Evolutionary conservation across 805 yeast genomes (phyloP).

Genomic region (Cyberlindnera japonica): DNA sequence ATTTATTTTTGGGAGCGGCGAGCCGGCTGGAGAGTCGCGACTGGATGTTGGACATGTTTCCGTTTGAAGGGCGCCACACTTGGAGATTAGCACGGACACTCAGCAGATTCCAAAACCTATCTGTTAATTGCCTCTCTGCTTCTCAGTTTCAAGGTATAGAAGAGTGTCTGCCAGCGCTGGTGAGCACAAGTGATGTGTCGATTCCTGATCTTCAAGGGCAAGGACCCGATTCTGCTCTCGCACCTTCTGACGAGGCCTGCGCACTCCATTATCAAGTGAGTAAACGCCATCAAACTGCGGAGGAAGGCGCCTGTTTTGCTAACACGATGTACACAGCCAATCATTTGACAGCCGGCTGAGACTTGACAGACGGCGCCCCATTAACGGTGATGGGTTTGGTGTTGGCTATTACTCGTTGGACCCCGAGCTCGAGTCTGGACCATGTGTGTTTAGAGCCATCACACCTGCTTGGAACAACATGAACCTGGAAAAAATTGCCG

Average conservation of each 20-base stretch:
- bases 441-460: constrained; percentile 91
- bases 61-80: too few relatives aligned
- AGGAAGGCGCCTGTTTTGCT: too few relatives aligned
- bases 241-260: constrained; percentile 92
- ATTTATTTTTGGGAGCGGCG: background rate
- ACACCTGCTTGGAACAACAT: constrained; percentile 98
- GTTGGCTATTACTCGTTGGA: constrained; percentile 85
- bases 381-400: constrained; percentile 98
- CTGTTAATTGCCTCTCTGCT: too few relatives aligned
- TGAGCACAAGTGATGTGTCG: constrained; percentile 80
- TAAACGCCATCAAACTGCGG: background rate
- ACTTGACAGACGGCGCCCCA: constrained; percentile 83
- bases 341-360: constrained; percentile 88
- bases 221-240: constrained; percentile 81
- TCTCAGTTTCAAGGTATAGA: too few relatives aligned
- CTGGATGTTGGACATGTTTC: too few relatives aligned
- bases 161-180: too few relatives aligned
- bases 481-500: constrained; percentile 80
- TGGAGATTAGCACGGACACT: too few relatives aligned
- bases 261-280: constrained; percentile 81
- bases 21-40: too few relatives aligned
- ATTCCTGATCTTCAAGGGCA: constrained; percentile 79
- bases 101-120: too few relatives aligned
- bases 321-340: constrained; percentile 38
- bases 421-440: constrained; percentile 59